Percentiles rank a stretch among this genome's conserved stretches.
phyloP scores from a whole-genome alignment of 2,329 filamentous ascomycete genomes.

The Colletotrichum phormii region DNA sequence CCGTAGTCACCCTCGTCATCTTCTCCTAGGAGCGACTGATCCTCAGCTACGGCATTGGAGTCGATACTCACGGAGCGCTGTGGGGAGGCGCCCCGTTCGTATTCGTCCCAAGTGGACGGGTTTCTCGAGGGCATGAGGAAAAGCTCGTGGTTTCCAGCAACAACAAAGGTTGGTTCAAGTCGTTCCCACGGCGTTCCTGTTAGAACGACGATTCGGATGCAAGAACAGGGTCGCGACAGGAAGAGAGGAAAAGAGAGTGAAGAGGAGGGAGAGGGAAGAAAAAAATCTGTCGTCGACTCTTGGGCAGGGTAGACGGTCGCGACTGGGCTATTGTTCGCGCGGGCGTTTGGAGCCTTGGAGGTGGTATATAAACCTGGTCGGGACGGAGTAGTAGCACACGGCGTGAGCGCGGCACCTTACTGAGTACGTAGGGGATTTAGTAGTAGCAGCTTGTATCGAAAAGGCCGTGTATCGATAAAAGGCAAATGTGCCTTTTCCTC shows the following conservation, averaged over 20 bases:
- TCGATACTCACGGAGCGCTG: conserved; percentile 53
- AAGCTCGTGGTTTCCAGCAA: not conserved
- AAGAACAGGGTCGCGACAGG: not conserved
- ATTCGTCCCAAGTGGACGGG: conserved; percentile 59
- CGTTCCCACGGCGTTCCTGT: not conserved
- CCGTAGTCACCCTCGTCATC: conserved; percentile 48
- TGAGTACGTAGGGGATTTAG: not conserved
- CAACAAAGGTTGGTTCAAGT: not conserved
- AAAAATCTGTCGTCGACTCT: not conserved
- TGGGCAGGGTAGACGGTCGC: conserved; percentile 13
- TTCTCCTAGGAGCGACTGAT: conserved; percentile 58
- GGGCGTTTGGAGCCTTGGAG: conserved; percentile 17
- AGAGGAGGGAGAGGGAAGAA: not conserved
- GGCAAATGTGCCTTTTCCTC: conserved; percentile 20
- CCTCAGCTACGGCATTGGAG: conserved; percentile 56
- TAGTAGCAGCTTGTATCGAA: not conserved
- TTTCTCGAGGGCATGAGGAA: conserved; percentile 44
- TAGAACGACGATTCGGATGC: not conserved
- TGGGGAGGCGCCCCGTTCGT: conserved; percentile 56
- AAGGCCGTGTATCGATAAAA: conserved; percentile 28
- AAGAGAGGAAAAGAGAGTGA: not conserved
- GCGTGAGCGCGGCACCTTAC: not conserved
- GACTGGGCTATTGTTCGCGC: conserved; percentile 6
- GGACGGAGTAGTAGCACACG: not conserved
- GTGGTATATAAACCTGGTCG: conserved; percentile 25